These are phyloP conservation scores for Fomitopsis serialis DNA, from an alignment of 768 basidiomycete genomes.

Conservation along the genomic window DNA sequence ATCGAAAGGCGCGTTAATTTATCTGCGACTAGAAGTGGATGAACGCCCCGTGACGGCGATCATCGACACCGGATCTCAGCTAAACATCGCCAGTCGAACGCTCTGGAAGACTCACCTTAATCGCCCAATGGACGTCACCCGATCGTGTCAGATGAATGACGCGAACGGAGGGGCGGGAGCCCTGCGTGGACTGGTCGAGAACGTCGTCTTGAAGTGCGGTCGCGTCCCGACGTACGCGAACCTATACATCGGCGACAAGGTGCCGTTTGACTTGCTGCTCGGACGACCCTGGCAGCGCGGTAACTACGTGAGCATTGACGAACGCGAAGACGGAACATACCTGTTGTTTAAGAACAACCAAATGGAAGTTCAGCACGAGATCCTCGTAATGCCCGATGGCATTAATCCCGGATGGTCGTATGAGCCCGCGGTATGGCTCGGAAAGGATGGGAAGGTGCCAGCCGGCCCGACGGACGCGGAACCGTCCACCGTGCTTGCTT, in stretches of 20 bases:
- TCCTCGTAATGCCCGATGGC: constrained; percentile 16
- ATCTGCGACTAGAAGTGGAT: too few species aligned
- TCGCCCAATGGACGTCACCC: too few species aligned
- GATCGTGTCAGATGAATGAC: constrained; percentile 2
- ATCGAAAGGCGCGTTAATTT: too few species aligned
- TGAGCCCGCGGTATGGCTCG: not conserved
- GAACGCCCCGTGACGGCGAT: too few species aligned
- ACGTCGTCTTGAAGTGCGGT: constrained; percentile 7
- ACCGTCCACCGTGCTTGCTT: too few species aligned
- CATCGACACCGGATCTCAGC: too few species aligned
- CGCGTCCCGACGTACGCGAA: constrained; percentile 5
- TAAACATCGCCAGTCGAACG: too few species aligned
- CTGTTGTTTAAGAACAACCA: constrained; percentile 17
- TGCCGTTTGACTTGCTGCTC: constrained; percentile 16
- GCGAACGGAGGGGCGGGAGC: too few species aligned
- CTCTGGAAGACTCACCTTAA: too few species aligned
- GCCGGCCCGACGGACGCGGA: too few species aligned
- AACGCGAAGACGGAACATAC: constrained; percentile 22
- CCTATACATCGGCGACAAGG: constrained; percentile 4
- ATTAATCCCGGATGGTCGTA: not conserved
- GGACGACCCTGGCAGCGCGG: constrained; percentile 22
- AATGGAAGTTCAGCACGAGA: constrained; percentile 6
- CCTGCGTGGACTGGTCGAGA: constrained; percentile 3
- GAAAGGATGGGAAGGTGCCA: too few species aligned
- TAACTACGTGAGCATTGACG: constrained; percentile 22